Base-by-base conservation (phyloP, 352 stramenopile species). In the Pythium sukuiense region DNA sequence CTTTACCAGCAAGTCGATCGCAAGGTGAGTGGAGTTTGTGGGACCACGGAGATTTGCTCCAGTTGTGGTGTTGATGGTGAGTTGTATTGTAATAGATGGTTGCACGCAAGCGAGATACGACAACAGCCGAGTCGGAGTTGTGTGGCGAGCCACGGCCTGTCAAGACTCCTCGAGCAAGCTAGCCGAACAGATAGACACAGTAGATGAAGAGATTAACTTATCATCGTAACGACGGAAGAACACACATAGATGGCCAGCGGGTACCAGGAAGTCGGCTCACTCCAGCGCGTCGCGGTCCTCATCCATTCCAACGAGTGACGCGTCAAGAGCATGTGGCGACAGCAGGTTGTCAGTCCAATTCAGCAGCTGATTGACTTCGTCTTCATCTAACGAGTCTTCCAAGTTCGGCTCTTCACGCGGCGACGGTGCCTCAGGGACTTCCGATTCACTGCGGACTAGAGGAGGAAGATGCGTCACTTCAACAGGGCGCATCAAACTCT, bases 341-440 rank as follows among this genome's bases (percentile, higher is more conserved):
- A 84, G 63, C 11, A 92, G 62, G 6, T 72, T 89, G 64, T 93
- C 83, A 6, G 87, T 95, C 85, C 85, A 93, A 57, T 89, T 80
- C 6, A 95, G 74, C 24, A 95, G 72, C 26, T 86, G 77, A 56
- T 93, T 93, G 14, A 93, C 71, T 59, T 83, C 83, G 18, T 91
- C 82, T 75, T 93, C 82, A 43, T 92, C 80, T 11, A 95, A 59
- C 13, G 83, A 92, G 30, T 87, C 81, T 3, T 95, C 85, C 7
- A 87, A 20, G 50, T 71, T 52, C 18, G 56, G 37, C 43, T 69
- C 58, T 27, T 66, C 61, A 27, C 46, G 48, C 12, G 61, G 56
- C 13, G 55, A 46, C 11, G 26, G 27, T 27, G 29, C 29, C 11
- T 59, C 30, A 8, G 70, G 41, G 14, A 69, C 69, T 26, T 69